Evolutionary conservation across 2,329 filamentous ascomycete species (phyloP).

Genomic region (Alternaria sp.): DNA sequence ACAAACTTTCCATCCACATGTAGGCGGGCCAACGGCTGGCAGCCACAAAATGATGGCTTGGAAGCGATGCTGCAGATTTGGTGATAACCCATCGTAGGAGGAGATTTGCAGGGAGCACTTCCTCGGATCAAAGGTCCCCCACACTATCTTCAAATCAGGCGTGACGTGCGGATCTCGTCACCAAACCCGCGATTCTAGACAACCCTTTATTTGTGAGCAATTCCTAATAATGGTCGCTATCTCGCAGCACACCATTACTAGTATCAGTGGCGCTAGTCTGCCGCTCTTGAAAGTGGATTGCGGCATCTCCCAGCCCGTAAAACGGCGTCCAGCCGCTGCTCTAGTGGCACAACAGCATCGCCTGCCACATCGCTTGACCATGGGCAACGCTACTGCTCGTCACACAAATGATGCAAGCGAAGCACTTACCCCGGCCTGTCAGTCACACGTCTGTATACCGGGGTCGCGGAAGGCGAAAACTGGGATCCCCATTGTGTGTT

Average conservation of each 20-base stretch:
- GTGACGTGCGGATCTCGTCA: slow-evolving; percentile 6
- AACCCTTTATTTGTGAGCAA: not conserved
- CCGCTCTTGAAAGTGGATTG: slow-evolving; percentile 6
- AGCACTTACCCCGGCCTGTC: slow-evolving; percentile 11
- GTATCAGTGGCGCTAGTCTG: slow-evolving; percentile 1
- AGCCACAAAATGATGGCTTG: slow-evolving; percentile 6
- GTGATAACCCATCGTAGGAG: slow-evolving; percentile 1
- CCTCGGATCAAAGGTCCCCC: not conserved
- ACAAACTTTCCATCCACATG: slow-evolving; percentile 5
- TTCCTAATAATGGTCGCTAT: not conserved
- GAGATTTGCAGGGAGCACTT: not conserved
- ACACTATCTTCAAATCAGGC: slow-evolving; percentile 1
- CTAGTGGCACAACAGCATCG: slow-evolving; percentile 6
- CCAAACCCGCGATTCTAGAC: not conserved
- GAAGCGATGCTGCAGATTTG: slow-evolving; percentile 1
- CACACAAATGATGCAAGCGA: slow-evolving; percentile 8
- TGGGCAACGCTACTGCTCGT: slow-evolving; percentile 8
- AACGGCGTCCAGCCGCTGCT: slow-evolving; percentile 11
- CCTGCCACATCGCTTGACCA: slow-evolving; percentile 4
- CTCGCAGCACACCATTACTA: slow-evolving; percentile 1
- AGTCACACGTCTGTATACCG: slow-evolving; percentile 8
- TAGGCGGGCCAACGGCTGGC: slow-evolving; percentile 7
- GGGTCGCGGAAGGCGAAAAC: slow-evolving; percentile 1
- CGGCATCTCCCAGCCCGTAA: slow-evolving; percentile 4
- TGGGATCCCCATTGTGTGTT: not conserved